Evolutionary conservation across 2,329 filamentous ascomycete species (phyloP).

Genomic region (Calonectria honghensis): DNA sequence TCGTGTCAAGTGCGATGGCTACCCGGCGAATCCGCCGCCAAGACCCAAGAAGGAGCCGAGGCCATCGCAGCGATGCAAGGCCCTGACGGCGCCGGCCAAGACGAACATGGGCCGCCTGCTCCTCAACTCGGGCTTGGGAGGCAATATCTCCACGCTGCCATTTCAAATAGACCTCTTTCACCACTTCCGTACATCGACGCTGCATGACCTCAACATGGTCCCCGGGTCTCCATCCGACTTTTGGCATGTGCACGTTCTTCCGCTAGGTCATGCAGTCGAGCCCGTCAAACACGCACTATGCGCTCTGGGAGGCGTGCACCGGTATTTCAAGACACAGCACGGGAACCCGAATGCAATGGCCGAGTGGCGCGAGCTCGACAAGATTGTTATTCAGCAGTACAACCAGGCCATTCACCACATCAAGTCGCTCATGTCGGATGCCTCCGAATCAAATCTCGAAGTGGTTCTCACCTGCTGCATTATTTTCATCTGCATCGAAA

Average conservation of each 20-base stretch:
- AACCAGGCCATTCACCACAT: conserved; percentile 24
- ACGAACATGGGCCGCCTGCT: not conserved
- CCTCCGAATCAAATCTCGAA: conserved; percentile 16
- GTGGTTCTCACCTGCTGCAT: conserved; percentile 15
- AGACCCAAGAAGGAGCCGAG: not conserved
- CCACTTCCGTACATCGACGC: conserved; percentile 20
- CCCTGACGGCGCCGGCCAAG: not conserved
- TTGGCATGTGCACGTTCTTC: conserved; percentile 14
- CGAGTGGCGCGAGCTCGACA: conserved; percentile 3
- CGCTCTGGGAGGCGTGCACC: conserved; percentile 8
- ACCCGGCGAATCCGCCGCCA: not conserved
- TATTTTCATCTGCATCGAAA: conserved; percentile 21
- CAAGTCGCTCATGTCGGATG: conserved; percentile 10
- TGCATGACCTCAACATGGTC: conserved; percentile 7
- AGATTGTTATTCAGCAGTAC: conserved; percentile 17
- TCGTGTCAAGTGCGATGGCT: conserved; percentile 15
- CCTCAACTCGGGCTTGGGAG: not conserved
- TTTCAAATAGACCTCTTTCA: conserved; percentile 18
- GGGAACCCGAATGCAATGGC: not conserved
- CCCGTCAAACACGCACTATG: conserved; percentile 9
- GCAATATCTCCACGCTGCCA: not conserved
- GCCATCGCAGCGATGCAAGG: not conserved
- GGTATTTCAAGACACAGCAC: conserved; percentile 15
- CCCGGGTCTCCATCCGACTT: not conserved
- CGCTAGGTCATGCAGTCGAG: conserved; percentile 15